phyloP scores from a whole-genome alignment of 2,329 filamentous ascomycete genomes.

The Celoporthe dispersa region DNA sequence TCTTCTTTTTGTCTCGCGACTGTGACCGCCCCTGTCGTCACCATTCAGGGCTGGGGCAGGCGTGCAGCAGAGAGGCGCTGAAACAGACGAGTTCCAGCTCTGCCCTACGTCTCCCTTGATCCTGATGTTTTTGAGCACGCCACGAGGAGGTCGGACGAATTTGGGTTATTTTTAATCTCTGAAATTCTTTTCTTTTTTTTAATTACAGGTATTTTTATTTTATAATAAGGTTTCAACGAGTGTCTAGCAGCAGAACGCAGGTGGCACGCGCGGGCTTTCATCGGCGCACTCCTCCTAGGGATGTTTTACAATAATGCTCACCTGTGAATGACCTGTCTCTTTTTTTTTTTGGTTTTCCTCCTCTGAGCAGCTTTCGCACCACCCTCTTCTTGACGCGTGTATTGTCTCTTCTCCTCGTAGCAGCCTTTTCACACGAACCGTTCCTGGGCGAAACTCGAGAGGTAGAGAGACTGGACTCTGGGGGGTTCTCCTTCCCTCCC shows the following conservation, averaged over 20 bases:
- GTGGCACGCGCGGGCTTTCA: background rate
- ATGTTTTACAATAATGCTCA: background rate
- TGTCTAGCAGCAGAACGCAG: background rate
- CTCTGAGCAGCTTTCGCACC: background rate
- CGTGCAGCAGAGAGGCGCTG: background rate
- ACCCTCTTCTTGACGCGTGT: background rate
- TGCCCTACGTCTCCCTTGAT: background rate
- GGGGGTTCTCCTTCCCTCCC: background rate
- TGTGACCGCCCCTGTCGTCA: background rate
- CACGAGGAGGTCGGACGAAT: background rate
- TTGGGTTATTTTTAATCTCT: background rate
- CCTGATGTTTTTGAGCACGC: background rate
- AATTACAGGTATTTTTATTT: background rate
- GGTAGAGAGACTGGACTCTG: background rate
- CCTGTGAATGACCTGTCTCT: background rate
- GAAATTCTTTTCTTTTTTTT: background rate
- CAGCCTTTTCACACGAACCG: background rate
- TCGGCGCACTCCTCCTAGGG: background rate
- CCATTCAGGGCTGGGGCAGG: background rate
- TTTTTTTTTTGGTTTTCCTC: background rate
- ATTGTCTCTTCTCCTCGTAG: background rate
- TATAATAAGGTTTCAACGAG: background rate
- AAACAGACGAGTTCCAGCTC: background rate
- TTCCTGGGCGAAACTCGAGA: background rate
- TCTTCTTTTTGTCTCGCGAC: slow-evolving; percentile 1